Conservation (phyloP, 495 filamentous ascomycete species). For the Podospora appendiculata region DNA sequence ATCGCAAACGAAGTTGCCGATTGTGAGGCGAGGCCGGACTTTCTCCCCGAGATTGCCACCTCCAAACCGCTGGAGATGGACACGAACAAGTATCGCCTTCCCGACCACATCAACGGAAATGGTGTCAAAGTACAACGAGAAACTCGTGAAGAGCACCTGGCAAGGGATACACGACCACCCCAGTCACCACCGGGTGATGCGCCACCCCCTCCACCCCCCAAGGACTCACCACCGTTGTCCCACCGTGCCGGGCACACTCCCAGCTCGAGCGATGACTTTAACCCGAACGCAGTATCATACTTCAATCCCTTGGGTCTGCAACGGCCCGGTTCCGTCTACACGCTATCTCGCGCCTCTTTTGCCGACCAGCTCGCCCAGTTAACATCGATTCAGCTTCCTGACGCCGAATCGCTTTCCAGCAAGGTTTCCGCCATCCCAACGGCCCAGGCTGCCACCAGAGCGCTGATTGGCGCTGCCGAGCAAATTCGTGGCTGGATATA, state of each 20-base stretch:
- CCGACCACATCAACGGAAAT: conserved; percentile 52
- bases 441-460: conserved; percentile 67
- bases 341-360: conserved; percentile 82
- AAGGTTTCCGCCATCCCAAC: conserved; percentile 78
- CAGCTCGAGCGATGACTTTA: conserved; percentile 22
- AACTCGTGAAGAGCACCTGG: conserved; percentile 44
- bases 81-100: conserved; percentile 56
- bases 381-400: conserved; percentile 75
- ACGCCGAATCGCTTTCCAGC: conserved; percentile 69
- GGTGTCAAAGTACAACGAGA: conserved; percentile 50
- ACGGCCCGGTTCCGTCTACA: conserved; percentile 76
- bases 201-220: conserved; percentile 35
- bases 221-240: conserved; percentile 38
- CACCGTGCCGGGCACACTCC: conserved; percentile 8
- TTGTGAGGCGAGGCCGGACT: conserved; percentile 15
- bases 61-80: conserved; percentile 45
- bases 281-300: conserved; percentile 32
- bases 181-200: conserved; percentile 20
- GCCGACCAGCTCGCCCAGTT: conserved; percentile 83
- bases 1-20: conserved; percentile 1
- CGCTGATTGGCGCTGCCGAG: conserved; percentile 72
- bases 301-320: conserved; percentile 49
- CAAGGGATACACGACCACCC: conserved; percentile 32
- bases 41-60: conserved; percentile 36
- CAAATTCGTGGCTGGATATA: conserved; percentile 89